phyloP scores from a whole-genome alignment of 345 rosid species.

The Gossypium ekmanianum region DNA sequence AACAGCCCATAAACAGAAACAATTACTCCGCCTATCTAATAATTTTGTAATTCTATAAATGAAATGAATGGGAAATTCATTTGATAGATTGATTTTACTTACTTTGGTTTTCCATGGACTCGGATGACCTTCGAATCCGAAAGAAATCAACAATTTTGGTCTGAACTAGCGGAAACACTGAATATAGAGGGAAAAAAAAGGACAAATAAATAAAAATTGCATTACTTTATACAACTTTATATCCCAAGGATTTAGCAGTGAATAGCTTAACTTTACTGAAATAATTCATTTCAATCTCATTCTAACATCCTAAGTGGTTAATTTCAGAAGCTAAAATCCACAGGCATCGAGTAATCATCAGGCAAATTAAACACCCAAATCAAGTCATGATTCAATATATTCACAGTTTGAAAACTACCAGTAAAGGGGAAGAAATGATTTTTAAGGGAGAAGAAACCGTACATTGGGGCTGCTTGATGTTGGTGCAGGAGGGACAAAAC shows the following conservation, averaged over 20 bases:
- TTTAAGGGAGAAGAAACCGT: constrained; percentile 17
- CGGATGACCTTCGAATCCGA: constrained; percentile 52
- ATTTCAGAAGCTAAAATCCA: neutral
- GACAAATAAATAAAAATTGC: neutral
- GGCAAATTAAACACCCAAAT: neutral
- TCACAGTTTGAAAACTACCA: neutral
- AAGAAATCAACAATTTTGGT: constrained; percentile 82
- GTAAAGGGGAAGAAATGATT: neutral
- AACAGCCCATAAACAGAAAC: neutral
- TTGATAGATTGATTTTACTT: neutral
- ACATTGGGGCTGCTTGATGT: constrained; percentile 58
- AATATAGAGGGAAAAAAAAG: neutral
- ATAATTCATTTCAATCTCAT: neutral
- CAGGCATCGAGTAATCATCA: neutral
- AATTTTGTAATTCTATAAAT: neutral
- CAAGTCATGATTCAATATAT: neutral
- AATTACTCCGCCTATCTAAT: neutral
- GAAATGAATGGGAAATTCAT: neutral
- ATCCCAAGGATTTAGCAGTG: neutral
- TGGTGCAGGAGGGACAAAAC: constrained; percentile 68
- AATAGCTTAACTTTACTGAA: neutral
- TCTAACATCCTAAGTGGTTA: neutral
- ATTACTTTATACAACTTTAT: neutral
- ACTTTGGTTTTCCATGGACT: constrained; percentile 28
- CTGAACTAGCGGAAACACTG: constrained; percentile 76